These are phyloP conservation scores for Sporothrix phasma DNA, from an alignment of 2,329 filamentous ascomycete genomes.

Conservation along the genomic window DNA sequence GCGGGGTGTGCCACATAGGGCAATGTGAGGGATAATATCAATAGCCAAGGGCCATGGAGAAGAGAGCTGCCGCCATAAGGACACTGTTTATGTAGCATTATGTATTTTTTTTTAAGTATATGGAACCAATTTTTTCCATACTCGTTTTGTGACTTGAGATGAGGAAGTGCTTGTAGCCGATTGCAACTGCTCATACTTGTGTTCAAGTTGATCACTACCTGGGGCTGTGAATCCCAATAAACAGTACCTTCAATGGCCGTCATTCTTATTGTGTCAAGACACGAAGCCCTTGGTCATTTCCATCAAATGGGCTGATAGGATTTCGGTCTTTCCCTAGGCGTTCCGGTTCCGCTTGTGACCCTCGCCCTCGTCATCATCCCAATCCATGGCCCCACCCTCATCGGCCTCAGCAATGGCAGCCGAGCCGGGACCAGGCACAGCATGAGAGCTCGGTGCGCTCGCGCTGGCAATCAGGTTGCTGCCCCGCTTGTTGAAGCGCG, in stretches of 20 bases:
- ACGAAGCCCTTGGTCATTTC: not conserved
- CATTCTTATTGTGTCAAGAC: not conserved
- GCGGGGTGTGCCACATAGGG: not conserved
- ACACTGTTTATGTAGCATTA: not conserved
- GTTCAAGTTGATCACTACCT: not conserved
- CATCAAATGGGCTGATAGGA: no score
- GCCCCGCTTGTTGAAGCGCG: slow-evolving; percentile 28
- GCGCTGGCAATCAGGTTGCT: slow-evolving; percentile 21
- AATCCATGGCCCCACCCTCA: slow-evolving; percentile 35
- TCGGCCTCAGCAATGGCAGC: slow-evolving; percentile 32
- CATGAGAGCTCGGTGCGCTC: not conserved
- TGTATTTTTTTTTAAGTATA: not conserved
- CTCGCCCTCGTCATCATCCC: slow-evolving; percentile 41
- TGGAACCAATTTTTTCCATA: not conserved
- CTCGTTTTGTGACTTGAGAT: not conserved
- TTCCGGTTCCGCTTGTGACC: slow-evolving; percentile 43
- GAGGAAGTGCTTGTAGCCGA: not conserved
- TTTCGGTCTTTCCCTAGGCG: slow-evolving; percentile 26
- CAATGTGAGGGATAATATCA: not conserved
- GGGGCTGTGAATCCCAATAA: not conserved
- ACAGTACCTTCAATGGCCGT: not conserved
- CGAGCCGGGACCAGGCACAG: not conserved
- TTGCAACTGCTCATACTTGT: not conserved
- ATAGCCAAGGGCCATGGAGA: not conserved
- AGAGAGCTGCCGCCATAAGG: not conserved